Evolutionary conservation across 2,329 filamentous ascomycete genomes (phyloP).

Genomic region (Talaromyces sp.): DNA sequence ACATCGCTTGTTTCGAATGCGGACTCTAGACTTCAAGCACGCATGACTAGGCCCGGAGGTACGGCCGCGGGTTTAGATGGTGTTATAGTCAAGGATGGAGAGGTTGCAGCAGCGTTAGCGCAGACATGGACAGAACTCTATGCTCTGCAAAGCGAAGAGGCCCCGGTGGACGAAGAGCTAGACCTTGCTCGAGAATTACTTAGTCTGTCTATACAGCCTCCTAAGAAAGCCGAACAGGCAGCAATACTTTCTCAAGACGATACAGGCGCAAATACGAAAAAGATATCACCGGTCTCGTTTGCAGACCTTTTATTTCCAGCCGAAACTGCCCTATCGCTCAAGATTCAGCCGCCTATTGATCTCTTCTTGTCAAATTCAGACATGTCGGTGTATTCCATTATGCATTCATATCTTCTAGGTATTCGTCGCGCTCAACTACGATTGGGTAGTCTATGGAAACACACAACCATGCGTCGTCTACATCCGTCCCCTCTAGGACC

Average conservation of each 20-base stretch:
- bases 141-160: constrained; percentile 75
- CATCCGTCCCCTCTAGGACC: constrained; percentile 70
- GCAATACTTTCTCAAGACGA: constrained; percentile 27
- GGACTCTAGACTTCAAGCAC: constrained; percentile 72
- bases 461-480: constrained; percentile 72
- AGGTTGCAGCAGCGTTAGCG: constrained; percentile 72
- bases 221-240: constrained; percentile 33
- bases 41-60: constrained; percentile 62
- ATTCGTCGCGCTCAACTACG: constrained; percentile 83
- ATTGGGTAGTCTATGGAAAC: constrained; percentile 82
- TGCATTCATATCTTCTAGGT: constrained; percentile 83
- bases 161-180: constrained; percentile 69
- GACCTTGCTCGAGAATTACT: constrained; percentile 79
- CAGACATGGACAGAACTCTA: constrained; percentile 78
- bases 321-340: constrained; percentile 67
- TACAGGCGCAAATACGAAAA: constrained; percentile 27
- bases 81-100: constrained; percentile 78
- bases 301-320: constrained; percentile 78
- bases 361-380: constrained; percentile 79
- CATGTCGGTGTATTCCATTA: constrained; percentile 74
- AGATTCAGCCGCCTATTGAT: constrained; percentile 78
- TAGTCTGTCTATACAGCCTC: constrained; percentile 55
- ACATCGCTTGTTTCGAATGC: constrained; percentile 82
- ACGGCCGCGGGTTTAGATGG: constrained; percentile 54
- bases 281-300: constrained; percentile 57